Evolutionary conservation across 2,329 filamentous ascomycete genomes (phyloP).

Genomic region (Xylaria multiplex): DNA sequence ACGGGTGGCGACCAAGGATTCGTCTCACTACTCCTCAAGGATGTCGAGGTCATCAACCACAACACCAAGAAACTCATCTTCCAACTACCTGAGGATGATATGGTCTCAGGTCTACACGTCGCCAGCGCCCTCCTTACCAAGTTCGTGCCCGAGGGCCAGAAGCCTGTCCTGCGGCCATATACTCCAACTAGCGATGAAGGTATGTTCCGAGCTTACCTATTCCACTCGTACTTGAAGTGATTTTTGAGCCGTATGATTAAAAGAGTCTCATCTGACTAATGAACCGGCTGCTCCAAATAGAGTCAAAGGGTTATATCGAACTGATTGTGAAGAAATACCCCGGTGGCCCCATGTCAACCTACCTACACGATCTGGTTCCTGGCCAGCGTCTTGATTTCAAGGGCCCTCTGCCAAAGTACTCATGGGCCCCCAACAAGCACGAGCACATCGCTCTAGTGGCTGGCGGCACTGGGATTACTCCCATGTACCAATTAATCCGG

Average conservation of each 20-base stretch:
- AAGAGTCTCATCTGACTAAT: slow-evolving; percentile 16
- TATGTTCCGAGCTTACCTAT: slow-evolving; percentile 50
- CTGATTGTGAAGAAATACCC: slow-evolving; percentile 93
- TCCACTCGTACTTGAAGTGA: background rate
- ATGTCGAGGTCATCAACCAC: slow-evolving; percentile 84
- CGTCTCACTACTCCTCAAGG: slow-evolving; percentile 80
- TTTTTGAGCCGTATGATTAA: background rate
- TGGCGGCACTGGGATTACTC: slow-evolving; percentile 96
- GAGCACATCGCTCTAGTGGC: slow-evolving; percentile 86
- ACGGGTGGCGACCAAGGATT: slow-evolving; percentile 91
- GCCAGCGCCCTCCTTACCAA: slow-evolving; percentile 92
- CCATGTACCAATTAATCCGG: slow-evolving; percentile 94
- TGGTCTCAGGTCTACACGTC: slow-evolving; percentile 82
- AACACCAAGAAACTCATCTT: slow-evolving; percentile 96
- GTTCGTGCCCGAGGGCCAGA: slow-evolving; percentile 86
- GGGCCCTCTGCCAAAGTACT: slow-evolving; percentile 94
- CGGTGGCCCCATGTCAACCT: slow-evolving; percentile 88
- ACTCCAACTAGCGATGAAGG: slow-evolving; percentile 90
- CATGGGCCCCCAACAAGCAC: slow-evolving; percentile 92
- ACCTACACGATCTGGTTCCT: slow-evolving; percentile 83
- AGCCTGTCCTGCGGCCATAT: slow-evolving; percentile 90
- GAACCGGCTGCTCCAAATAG: slow-evolving; percentile 54
- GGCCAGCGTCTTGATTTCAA: slow-evolving; percentile 91
- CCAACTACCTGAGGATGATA: slow-evolving; percentile 82
- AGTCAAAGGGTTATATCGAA: slow-evolving; percentile 81